Base-by-base conservation (phyloP, 768 basidiomycete genomes). In the Calocera viscosa region DNA sequence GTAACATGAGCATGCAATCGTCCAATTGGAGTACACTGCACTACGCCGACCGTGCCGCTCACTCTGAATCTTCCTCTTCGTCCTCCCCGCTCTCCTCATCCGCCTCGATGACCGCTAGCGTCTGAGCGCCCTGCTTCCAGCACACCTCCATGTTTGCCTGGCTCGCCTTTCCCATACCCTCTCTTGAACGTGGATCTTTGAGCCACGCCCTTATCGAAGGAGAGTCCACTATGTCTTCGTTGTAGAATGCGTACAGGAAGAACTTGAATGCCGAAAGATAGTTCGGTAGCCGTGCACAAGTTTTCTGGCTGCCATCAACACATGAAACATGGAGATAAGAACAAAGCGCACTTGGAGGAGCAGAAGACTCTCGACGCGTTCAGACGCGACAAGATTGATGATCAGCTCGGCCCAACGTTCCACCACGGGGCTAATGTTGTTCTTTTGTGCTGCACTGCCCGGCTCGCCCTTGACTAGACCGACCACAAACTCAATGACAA, bases 191-290 rank as follows among this genome's bases (percentile, higher is more conserved):
- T 26, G 83, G 81, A 64, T 77, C 80, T 65, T 75, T 78, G 75
- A 94, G 87, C 95, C 95, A 99, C 63, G 78, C 80, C n/a, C 90
- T 84, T 70, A 97, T 88, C 70, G 92, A 88, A 64, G 91, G 89
- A 72, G 94, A 93, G 63, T 90, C 90, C 1, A 96, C 86, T 49
- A 96, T 83, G 74, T 99, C 95, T n/a, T 82, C 82, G 73, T 95
- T 90, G 75, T 97, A 99, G 16, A 94, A 79, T 1, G 87, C 87
- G 33, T 88, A 88, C 26, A 98, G 83, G 66, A 95, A 83, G 72
- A 90, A 85, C 2, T 89, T 90, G 75, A 96, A 98, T 67, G 92
- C 79, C 19, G 84, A 80, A 71, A 85, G 75, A 67, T 88, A 85
- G 68, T 78, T 79, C 24, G 84, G 89, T 64, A 73, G 69, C 53